Conservation (phyloP, 106 monocot species). For the Apostasia shenzhenica region DNA sequence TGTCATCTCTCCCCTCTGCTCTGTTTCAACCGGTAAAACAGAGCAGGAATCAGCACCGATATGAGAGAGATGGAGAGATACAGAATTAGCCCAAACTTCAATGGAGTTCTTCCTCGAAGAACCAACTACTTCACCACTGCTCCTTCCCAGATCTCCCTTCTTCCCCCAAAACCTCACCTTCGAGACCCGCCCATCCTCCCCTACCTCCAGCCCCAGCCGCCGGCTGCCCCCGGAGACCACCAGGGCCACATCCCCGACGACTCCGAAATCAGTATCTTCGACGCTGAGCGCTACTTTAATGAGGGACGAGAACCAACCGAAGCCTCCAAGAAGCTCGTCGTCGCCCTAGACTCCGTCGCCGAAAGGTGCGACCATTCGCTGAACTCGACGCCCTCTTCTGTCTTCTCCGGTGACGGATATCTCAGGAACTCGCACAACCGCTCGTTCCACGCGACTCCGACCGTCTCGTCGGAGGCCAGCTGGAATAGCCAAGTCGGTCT, state of each 20-base stretch:
- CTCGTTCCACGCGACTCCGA: slow-evolving; percentile 22
- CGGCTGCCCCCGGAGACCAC: not conserved
- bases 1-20: no score
- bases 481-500: slow-evolving; percentile 69
- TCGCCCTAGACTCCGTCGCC: not conserved
- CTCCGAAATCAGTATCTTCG: slow-evolving; percentile 63
- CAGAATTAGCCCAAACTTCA: slow-evolving; percentile 14
- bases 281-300: slow-evolving; percentile 58
- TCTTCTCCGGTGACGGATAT: slow-evolving; percentile 6
- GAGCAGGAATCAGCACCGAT: not conserved
- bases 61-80: slow-evolving; percentile 24
- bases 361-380: slow-evolving; percentile 10
- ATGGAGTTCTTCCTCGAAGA: slow-evolving; percentile 2
- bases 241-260: slow-evolving; percentile 11
- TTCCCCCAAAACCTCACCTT: slow-evolving; percentile 20
- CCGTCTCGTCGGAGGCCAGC: slow-evolving; percentile 62
- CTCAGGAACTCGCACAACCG: not conserved
- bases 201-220: slow-evolving; percentile 5
- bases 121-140: not conserved
- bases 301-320: slow-evolving; percentile 8
- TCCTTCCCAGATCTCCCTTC: slow-evolving; percentile 17
- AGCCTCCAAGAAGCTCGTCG: not conserved
- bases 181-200: slow-evolving; percentile 14
- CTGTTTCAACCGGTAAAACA: not conserved
- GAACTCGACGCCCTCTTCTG: not conserved